These are phyloP conservation scores for Coprinopsis marcescibilis DNA, from an alignment of 768 basidiomycete genomes.

Conservation along the genomic window DNA sequence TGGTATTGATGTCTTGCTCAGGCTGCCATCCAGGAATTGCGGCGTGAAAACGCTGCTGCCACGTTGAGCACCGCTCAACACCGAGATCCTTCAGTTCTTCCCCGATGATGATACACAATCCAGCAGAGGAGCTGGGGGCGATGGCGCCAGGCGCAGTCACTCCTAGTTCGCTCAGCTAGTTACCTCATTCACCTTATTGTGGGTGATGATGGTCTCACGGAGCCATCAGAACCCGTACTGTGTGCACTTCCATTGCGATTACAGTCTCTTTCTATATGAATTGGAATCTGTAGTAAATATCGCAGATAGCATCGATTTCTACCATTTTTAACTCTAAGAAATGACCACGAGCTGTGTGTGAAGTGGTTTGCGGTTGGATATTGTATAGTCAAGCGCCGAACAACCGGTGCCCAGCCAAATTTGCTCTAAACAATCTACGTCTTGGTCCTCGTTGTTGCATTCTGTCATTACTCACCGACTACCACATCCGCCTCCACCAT, in stretches of 20 bases:
- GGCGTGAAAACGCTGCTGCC: conserved; percentile 51
- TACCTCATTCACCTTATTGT: conserved; percentile 6
- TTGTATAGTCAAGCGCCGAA: conserved; percentile 11
- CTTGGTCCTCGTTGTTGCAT: not conserved
- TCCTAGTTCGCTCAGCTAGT: conserved; percentile 6
- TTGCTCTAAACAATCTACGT: conserved; percentile 8
- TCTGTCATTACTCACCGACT: not conserved
- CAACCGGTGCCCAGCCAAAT: conserved; percentile 23
- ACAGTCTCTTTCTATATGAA: too few species aligned
- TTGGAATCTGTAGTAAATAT: too few species aligned
- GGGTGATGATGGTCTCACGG: conserved; percentile 7
- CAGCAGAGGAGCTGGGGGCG: too few species aligned
- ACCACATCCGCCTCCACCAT: not conserved
- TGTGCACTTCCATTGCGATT: too few species aligned
- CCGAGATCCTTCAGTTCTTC: not conserved
- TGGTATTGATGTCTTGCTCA: conserved; percentile 24
- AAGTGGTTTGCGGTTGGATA: conserved; percentile 2
- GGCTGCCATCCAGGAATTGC: conserved; percentile 83
- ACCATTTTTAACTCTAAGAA: too few species aligned
- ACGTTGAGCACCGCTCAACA: conserved; percentile 24
- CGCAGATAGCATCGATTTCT: too few species aligned
- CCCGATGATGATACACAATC: too few species aligned
- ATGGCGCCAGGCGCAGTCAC: too few species aligned
- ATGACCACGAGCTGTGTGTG: too few species aligned
- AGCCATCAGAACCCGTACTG: not conserved